A percentile compares a stretch with the other conserved stretches of the same genome.
Evolutionary conservation across 345 rosid genomes (phyloP).

Genomic region (Gynandropsis gynandra): DNA sequence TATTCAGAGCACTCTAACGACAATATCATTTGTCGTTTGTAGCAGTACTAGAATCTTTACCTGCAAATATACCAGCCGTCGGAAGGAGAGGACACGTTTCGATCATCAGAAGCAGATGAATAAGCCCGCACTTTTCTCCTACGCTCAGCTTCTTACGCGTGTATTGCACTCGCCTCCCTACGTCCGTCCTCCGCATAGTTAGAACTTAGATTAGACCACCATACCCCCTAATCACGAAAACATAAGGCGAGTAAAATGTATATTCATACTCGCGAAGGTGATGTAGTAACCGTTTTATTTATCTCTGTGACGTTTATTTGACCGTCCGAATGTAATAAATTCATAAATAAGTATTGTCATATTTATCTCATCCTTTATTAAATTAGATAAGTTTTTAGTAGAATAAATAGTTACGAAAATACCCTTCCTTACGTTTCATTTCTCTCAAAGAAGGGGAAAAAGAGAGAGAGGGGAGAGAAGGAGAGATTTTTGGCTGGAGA

Average conservation of each 20-base stretch:
- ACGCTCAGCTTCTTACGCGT: neutral
- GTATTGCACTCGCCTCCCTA: neutral
- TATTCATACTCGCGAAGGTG: neutral
- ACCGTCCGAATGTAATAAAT: constrained; percentile 1
- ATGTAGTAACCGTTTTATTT: neutral
- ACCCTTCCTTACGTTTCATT: constrained; percentile 7
- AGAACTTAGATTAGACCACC: too few relatives aligned
- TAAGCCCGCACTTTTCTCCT: neutral
- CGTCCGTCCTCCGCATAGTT: constrained; percentile 6
- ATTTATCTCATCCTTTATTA: constrained; percentile 14
- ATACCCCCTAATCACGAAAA: neutral
- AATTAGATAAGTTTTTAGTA: constrained; percentile 18
- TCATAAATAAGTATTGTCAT: neutral
- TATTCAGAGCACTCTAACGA: constrained; percentile 2
- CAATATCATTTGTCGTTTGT: neutral
- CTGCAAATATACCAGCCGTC: constrained; percentile 11
- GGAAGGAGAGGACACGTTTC: constrained; percentile 13
- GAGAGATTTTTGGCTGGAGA: neutral
- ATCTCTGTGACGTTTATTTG: constrained; percentile 16
- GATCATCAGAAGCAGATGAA: constrained; percentile 18
- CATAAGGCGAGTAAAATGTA: neutral
- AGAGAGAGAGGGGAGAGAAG: neutral
- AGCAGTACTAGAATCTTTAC: neutral
- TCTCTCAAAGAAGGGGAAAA: constrained; percentile 10
- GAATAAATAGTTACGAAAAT: neutral